Conservation (phyloP, 228 moss, liverwort and hornwort genomes). For the Sphagnum fallax region DNA sequence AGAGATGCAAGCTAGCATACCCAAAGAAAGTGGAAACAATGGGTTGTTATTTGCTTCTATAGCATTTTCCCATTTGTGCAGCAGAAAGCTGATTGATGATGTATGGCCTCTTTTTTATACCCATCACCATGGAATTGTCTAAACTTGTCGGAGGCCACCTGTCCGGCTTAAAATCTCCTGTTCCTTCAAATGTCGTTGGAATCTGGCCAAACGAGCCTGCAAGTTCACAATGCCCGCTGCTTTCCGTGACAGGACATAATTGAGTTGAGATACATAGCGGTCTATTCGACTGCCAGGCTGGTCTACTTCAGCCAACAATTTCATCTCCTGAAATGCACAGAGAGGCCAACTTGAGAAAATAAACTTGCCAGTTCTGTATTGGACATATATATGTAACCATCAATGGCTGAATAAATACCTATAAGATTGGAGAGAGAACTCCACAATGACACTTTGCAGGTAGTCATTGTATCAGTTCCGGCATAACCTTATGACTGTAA, state of each 20-base stretch:
- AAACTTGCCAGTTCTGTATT: constrained; percentile 27
- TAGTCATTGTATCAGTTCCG: too few species aligned
- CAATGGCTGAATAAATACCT: too few species aligned
- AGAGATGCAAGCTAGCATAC: too few species aligned
- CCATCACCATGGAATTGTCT: neutral
- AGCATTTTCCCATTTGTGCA: too few species aligned
- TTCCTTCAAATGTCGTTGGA: constrained; percentile 96
- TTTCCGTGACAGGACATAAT: constrained; percentile 92
- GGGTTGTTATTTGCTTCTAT: too few species aligned
- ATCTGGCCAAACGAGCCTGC: constrained; percentile 92
- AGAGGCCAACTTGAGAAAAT: constrained; percentile 42
- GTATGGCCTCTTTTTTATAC: too few species aligned
- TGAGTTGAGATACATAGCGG: constrained; percentile 93
- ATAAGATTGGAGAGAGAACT: too few species aligned
- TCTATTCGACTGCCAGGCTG: constrained; percentile 99
- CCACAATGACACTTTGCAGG: too few species aligned
- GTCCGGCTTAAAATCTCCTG: constrained; percentile 97
- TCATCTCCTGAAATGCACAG: constrained; percentile 91
- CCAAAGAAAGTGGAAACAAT: too few species aligned
- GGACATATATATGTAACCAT: too few species aligned
- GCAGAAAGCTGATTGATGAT: too few species aligned
- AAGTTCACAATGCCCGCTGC: constrained; percentile 95
- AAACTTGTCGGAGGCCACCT: constrained; percentile 78
- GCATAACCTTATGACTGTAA: too few species aligned
- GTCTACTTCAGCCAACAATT: constrained; percentile 97